Evolutionary conservation across 1,139 yeast species (phyloP), one percentile per base, ranked within the genome.

Genomic region (Debaryomyces sp.): DNA sequence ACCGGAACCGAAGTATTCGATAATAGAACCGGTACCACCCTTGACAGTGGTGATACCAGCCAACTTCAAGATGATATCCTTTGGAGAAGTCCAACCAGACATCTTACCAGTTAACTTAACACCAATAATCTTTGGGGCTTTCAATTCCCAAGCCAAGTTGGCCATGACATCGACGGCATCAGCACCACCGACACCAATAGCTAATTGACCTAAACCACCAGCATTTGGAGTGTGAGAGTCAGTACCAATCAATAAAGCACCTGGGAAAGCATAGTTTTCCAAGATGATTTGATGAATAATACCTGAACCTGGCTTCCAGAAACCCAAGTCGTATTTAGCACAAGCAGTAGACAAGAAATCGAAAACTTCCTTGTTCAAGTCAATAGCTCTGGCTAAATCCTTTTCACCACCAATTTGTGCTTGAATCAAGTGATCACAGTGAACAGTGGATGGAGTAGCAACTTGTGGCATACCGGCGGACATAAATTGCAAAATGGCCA

Each of bases 111-210:
- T 90, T 67, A 94, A 85, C 78, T 92, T 90, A 65, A 94, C 98
- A 81, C 99, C 99, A 60, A 92, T 80, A 62, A 90, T 84, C 82
- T 92, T 92, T 71, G 99, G 99, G 61, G 98, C 98, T 84, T 92
- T 92, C 70, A 94, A 84, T 79, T 94, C 99, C 98, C 98, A 94
- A 57, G 99, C 87, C 64, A 89, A 80, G 70, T 87, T 87, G 56
- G 97, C 91, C 89, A 94, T 84, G 64, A 89, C 99, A 75, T 94
- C 98, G 65, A 94, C 98, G 59, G 98, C 98, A 74, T 94, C 99
- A 64, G 99, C 99, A 86, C 98, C 99, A 84, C 99, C 99, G 61
- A 94, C 98, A 85, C 98, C 99, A 68, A 94, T 94, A 64, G 98
- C 98, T 65, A 92, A 82, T 80, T 89, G 96, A 79, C 99, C 99